phyloP scores from a whole-genome alignment of 306 rosid species.

The Vigna trinervia region DNA sequence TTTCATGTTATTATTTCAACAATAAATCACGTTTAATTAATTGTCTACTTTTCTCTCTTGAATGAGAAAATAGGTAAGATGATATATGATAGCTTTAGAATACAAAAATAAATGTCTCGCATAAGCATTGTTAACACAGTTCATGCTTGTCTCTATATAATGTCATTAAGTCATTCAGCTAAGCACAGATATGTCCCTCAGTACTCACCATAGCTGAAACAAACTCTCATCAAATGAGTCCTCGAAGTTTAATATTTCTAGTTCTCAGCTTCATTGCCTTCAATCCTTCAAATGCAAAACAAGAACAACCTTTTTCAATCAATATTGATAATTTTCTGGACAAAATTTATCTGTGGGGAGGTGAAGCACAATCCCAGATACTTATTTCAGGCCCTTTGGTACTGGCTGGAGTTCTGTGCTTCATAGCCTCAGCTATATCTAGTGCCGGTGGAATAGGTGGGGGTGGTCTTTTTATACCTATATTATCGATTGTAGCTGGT shows the following conservation, averaged over 20 bases:
- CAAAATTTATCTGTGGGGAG: conserved; percentile 45
- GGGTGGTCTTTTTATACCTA: conserved; percentile 85
- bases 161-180: conserved; percentile 27
- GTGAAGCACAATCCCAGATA: conserved; percentile 38
- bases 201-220: conserved; percentile 23
- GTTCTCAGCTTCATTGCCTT: conserved; percentile 47
- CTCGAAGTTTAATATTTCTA: conserved; percentile 34
- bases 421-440: conserved; percentile 75
- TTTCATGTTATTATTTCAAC: not conserved
- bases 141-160: conserved; percentile 29
- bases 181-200: not conserved
- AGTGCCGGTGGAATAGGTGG: conserved; percentile 96
- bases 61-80: not conserved
- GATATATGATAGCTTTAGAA: not conserved
- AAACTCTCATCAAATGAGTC: conserved; percentile 46
- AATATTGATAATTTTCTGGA: conserved; percentile 39
- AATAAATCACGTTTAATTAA: not conserved
- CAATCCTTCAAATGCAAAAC: conserved; percentile 61
- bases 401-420: conserved; percentile 62
- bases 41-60: not conserved
- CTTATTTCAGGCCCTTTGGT: conserved; percentile 52
- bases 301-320: conserved; percentile 52
- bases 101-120: conserved; percentile 13
- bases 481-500: conserved; percentile 70
- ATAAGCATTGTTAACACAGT: not conserved